Base-by-base conservation (phyloP, 805 yeast species). In the Sporopachydermia quercuum region DNA sequence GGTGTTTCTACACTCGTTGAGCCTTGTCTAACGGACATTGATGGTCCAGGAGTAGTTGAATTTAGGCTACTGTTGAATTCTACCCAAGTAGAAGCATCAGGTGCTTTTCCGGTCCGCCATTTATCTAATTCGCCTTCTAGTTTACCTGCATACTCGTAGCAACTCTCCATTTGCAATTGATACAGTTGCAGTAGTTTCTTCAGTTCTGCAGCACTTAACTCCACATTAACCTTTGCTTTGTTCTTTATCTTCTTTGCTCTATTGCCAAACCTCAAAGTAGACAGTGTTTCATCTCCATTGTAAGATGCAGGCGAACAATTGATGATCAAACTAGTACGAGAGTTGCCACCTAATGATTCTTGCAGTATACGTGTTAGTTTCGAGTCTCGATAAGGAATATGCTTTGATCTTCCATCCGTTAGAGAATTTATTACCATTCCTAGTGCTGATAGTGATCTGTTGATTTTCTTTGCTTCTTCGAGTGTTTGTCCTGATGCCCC, bases 381-480 rank as follows among this genome's bases (percentile, higher is more conserved):
- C 2, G 93, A 79, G 49, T 81, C 89, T 42, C 87, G 63, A 47
- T 80, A 83, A 0, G 91, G 86, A 5, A 78, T 61, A 49, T 80
- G 84, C 3, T 71, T 63, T 2, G 76, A 63, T 45, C 68, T 71
- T 1, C 76, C 71, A 47, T 80, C 87, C 0, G 93, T 78, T 37
- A 87, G 67, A 0, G 85, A 72, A 48, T 81, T 74, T 35, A 86
- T 83, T 13, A 85, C 93, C 54, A 77, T 75, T 3, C 94, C 94
- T 41, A 86, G 62, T 0, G 86, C 70, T 4, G 85, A 74, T 33
- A 84, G 65, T 1, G 94, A 81, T 35, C 75, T 68, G 56, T 86
- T 87, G 49, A 86, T 80, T 44, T 78, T 82, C 50, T 81, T 81
- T 1, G 94, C 85, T 49, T 86, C 96, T 52, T 84, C 87, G 4